These are phyloP conservation scores for Melaleuca quinquenervia DNA, from an alignment of 345 rosid genomes.

Conservation along the genomic window DNA sequence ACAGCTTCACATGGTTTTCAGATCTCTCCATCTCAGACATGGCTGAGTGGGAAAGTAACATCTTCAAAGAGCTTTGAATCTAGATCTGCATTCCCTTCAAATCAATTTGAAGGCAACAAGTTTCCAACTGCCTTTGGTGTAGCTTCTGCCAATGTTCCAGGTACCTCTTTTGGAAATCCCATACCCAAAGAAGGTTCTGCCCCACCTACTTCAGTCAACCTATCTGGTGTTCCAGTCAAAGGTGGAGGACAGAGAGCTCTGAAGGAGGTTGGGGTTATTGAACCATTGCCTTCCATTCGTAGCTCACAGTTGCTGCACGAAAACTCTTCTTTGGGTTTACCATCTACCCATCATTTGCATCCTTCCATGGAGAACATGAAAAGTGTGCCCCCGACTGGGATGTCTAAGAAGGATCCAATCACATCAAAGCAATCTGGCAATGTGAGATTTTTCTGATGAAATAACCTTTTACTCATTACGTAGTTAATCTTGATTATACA, in stretches of 20 bases:
- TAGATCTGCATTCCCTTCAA: constrained; percentile 14
- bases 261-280: constrained; percentile 33
- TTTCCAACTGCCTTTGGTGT: constrained; percentile 14
- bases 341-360: constrained; percentile 24
- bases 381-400: constrained; percentile 18
- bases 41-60: constrained; percentile 24
- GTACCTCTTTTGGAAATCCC: constrained; percentile 27
- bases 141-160: constrained; percentile 19
- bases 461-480: not conserved
- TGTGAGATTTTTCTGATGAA: constrained; percentile 20
- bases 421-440: constrained; percentile 66
- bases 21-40: constrained; percentile 26
- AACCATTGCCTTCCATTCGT: constrained; percentile 46
- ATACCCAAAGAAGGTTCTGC: constrained; percentile 19
- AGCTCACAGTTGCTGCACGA: constrained; percentile 38
- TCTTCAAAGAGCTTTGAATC: constrained; percentile 19
- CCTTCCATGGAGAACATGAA: constrained; percentile 26
- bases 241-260: constrained; percentile 13
- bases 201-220: constrained; percentile 11
- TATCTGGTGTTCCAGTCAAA: constrained; percentile 20
- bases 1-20: constrained; percentile 21
- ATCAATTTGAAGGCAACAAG: constrained; percentile 18
- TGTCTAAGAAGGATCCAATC: constrained; percentile 38
- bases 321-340: constrained; percentile 37
- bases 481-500: not conserved